Evolutionary conservation across 2,329 filamentous ascomycete genomes (phyloP).

Genomic region (Fusarium pseudoanthophilum): DNA sequence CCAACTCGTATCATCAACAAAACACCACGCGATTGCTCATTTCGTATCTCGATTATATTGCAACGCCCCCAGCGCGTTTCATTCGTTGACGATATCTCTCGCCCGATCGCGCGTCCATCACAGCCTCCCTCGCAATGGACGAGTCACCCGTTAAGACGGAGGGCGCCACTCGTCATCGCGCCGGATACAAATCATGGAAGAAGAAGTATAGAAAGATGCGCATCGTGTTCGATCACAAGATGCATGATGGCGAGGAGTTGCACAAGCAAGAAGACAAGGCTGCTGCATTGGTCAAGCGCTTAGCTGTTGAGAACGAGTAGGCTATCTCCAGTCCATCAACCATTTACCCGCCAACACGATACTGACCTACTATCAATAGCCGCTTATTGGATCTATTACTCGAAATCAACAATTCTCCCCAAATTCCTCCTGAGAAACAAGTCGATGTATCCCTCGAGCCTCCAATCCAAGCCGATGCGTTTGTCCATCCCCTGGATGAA

Average conservation of each 20-base stretch:
- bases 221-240: slow-evolving; percentile 78
- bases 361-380: slow-evolving; percentile 58
- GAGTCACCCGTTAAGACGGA: slow-evolving; percentile 55
- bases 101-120: slow-evolving; percentile 11
- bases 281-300: slow-evolving; percentile 80
- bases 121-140: slow-evolving; percentile 44
- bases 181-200: slow-evolving; percentile 77
- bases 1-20: slow-evolving; percentile 16
- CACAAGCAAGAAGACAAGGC: slow-evolving; percentile 86
- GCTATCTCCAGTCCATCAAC: slow-evolving; percentile 46
- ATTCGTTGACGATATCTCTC: background rate
- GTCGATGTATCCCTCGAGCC: slow-evolving; percentile 73
- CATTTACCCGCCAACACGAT: slow-evolving; percentile 9
- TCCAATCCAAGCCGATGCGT: slow-evolving; percentile 53
- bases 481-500: slow-evolving; percentile 47
- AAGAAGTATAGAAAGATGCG: slow-evolving; percentile 98
- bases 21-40: slow-evolving; percentile 11
- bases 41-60: background rate
- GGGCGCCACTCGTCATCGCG: slow-evolving; percentile 54
- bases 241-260: slow-evolving; percentile 83
- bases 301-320: slow-evolving; percentile 94
- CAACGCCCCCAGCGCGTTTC: slow-evolving; percentile 7
- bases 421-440: slow-evolving; percentile 79
- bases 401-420: slow-evolving; percentile 86
- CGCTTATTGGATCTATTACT: slow-evolving; percentile 89